Evolutionary conservation across 1,284 basidiomycete genomes (phyloP).

Genomic region (Gymnopus androsaceus): DNA sequence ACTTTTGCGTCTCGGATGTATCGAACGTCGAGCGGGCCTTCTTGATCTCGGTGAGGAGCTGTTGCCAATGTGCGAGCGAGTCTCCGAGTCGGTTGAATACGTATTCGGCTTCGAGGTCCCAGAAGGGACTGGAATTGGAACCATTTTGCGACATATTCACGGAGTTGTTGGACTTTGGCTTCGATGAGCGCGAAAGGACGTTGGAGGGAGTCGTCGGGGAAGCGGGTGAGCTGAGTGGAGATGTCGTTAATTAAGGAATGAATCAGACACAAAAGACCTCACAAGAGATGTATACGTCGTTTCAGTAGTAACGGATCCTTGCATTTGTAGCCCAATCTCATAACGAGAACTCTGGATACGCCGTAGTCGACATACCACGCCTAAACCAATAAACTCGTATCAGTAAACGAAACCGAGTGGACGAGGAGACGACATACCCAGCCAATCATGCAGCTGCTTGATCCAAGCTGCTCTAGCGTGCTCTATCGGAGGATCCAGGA

Average conservation of each 20-base stretch:
- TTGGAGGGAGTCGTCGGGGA: constrained; percentile 75
- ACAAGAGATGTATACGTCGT: constrained; percentile 84
- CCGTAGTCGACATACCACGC: constrained; percentile 85
- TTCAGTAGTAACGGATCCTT: constrained; percentile 61
- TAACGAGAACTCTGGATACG: constrained; percentile 94
- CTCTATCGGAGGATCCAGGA: constrained; percentile 97
- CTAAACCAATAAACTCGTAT: constrained; percentile 39
- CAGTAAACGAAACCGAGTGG: not conserved
- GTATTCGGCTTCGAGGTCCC: constrained; percentile 97
- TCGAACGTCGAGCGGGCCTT: constrained; percentile 96
- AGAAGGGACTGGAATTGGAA: constrained; percentile 97
- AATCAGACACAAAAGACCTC: constrained; percentile 28
- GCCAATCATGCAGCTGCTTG: constrained; percentile 87
- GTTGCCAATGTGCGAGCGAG: constrained; percentile 91
- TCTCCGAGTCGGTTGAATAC: constrained; percentile 95
- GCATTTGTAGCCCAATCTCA: constrained; percentile 92
- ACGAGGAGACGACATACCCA: constrained; percentile 71
- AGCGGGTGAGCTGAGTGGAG: constrained; percentile 65
- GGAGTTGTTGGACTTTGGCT: constrained; percentile 83
- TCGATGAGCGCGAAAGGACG: constrained; percentile 89
- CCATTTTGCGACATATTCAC: constrained; percentile 95
- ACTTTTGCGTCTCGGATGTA: constrained; percentile 90
- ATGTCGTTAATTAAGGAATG: not conserved
- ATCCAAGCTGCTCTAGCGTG: constrained; percentile 92
- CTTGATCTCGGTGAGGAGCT: constrained; percentile 94